Evolutionary conservation across 768 basidiomycete species (phyloP).

Genomic region (Phlebiopsis flavidoalba): DNA sequence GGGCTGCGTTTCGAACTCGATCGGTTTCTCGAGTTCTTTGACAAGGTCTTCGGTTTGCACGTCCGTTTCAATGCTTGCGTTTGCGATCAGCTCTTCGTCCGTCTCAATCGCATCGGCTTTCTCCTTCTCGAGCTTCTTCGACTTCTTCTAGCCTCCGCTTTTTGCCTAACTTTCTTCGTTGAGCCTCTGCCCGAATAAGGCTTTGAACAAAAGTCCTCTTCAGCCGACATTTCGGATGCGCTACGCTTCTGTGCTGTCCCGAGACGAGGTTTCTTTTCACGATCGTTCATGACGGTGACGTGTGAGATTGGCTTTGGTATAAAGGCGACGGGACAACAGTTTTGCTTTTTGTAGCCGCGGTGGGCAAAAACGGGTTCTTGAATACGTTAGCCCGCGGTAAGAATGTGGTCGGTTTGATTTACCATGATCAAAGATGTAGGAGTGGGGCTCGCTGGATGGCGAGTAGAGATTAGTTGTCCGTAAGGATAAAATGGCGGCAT

Average conservation of each 20-base stretch:
- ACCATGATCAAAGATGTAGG: slow-evolving; percentile 24
- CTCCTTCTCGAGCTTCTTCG: slow-evolving; percentile 35
- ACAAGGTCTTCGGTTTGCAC: slow-evolving; percentile 17
- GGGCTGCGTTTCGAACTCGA: slow-evolving; percentile 22
- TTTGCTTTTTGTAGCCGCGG: slow-evolving; percentile 41
- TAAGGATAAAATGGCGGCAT: neutral
- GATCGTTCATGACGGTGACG: slow-evolving; percentile 57
- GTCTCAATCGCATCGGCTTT: slow-evolving; percentile 25
- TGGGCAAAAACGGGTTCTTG: slow-evolving; percentile 72
- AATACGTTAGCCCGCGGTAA: slow-evolving; percentile 74
- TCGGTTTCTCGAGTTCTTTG: slow-evolving; percentile 8
- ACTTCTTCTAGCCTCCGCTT: slow-evolving; percentile 54
- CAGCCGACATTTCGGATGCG: slow-evolving; percentile 25
- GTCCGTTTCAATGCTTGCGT: slow-evolving; percentile 20
- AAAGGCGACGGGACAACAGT: slow-evolving; percentile 30
- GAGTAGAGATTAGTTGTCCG: neutral
- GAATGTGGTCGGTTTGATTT: slow-evolving; percentile 58
- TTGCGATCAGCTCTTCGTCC: slow-evolving; percentile 24
- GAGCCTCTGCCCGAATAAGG: slow-evolving; percentile 78
- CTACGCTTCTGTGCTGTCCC: slow-evolving; percentile 30
- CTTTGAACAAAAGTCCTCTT: slow-evolving; percentile 46
- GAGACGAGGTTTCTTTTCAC: slow-evolving; percentile 40
- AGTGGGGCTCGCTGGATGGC: neutral
- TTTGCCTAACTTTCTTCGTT: slow-evolving; percentile 71
- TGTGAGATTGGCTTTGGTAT: slow-evolving; percentile 36